These are phyloP conservation scores for Tremella mesenterica DNA, from an alignment of 768 basidiomycete species.

Conservation along the genomic window DNA sequence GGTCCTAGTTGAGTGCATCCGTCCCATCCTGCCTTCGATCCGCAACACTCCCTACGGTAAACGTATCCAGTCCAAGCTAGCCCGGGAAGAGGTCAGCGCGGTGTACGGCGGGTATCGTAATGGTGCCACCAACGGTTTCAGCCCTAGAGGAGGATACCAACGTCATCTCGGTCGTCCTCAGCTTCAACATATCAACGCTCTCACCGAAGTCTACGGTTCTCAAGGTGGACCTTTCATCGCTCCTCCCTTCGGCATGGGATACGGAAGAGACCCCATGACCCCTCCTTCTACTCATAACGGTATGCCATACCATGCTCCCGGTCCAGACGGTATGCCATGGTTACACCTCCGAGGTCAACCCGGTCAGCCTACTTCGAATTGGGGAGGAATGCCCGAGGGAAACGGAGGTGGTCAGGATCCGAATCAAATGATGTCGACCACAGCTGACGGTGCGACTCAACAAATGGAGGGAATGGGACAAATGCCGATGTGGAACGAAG, in stretches of 20 bases:
- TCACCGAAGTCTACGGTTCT: conserved; percentile 44
- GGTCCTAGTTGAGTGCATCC: conserved; percentile 89
- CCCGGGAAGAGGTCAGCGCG: conserved; percentile 68
- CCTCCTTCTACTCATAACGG: conserved; percentile 35
- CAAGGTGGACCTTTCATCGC: conserved; percentile 25
- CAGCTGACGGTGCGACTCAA: too few relatives aligned
- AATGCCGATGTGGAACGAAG: too few relatives aligned
- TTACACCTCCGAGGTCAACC: conserved; percentile 24
- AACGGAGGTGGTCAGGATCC: too few relatives aligned
- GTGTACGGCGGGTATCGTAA: conserved; percentile 19
- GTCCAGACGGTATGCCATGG: conserved; percentile 37
- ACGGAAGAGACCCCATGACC: conserved; percentile 10
- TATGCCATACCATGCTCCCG: conserved; percentile 36
- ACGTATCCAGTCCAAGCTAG: conserved; percentile 95
- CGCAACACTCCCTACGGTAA: conserved; percentile 99
- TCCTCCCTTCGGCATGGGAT: conserved; percentile 1
- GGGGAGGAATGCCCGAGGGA: too few relatives aligned
- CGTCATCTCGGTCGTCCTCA: conserved; percentile 43
- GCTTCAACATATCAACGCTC: conserved; percentile 44
- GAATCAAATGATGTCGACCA: not conserved
- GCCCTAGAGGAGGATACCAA: conserved; percentile 20
- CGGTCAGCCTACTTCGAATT: conserved; percentile 22
- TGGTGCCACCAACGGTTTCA: conserved; percentile 12
- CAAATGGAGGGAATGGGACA: too few relatives aligned
- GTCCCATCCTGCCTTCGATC: conserved; percentile 95